Evolutionary conservation across 2,329 filamentous ascomycete genomes (phyloP).

Genomic region (Fusarium sp.): DNA sequence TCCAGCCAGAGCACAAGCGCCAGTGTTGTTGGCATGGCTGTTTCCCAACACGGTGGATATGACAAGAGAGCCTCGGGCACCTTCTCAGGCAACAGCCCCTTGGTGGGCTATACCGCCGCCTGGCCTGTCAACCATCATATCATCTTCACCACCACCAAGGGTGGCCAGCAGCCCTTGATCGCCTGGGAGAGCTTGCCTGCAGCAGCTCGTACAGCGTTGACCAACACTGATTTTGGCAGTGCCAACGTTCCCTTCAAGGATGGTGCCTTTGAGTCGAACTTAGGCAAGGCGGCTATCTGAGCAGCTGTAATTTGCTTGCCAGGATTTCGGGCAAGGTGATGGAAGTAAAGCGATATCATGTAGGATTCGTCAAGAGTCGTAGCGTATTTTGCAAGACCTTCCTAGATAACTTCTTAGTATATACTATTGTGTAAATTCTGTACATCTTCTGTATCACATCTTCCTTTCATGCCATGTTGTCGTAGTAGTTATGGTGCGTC

Average conservation of each 20-base stretch:
- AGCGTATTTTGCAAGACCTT: neutral
- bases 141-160: slow-evolving; percentile 51
- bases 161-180: slow-evolving; percentile 56
- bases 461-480: neutral
- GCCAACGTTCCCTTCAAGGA: slow-evolving; percentile 58
- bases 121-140: slow-evolving; percentile 52
- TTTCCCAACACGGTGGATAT: slow-evolving; percentile 54
- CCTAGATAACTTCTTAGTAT: neutral
- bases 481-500: neutral
- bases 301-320: neutral
- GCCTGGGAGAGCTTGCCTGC: slow-evolving; percentile 57
- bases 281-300: slow-evolving; percentile 36
- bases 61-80: slow-evolving; percentile 43
- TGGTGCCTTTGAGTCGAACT: slow-evolving; percentile 41
- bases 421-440: neutral
- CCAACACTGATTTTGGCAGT: slow-evolving; percentile 55
- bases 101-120: slow-evolving; percentile 50
- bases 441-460: neutral
- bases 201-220: slow-evolving; percentile 52
- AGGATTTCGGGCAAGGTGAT: neutral
- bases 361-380: neutral
- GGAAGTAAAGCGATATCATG: neutral
- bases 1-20: slow-evolving; percentile 42
- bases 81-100: slow-evolving; percentile 44
- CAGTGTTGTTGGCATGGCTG: slow-evolving; percentile 49